Conservation (phyloP, 306 rosid species). For the Senna siamea region DNA sequence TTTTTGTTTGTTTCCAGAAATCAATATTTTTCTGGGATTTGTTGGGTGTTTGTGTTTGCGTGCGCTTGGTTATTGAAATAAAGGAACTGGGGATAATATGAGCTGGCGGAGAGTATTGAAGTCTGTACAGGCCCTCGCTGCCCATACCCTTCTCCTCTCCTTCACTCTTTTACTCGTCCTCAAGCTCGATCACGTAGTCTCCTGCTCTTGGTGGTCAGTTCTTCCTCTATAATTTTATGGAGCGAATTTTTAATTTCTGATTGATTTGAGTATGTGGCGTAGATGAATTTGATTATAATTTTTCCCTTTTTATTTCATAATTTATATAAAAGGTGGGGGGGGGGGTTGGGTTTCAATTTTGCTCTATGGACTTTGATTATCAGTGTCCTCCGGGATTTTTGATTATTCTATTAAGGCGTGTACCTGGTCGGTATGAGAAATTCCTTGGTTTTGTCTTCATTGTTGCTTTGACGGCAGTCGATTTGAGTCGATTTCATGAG, state of each 20-base stretch:
- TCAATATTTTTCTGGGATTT: conserved; percentile 17
- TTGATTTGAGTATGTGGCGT: not conserved
- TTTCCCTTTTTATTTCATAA: not conserved
- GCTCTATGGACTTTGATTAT: conserved; percentile 22
- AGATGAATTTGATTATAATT: not conserved
- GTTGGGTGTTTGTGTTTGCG: not conserved
- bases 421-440: conserved; percentile 24
- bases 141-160: conserved; percentile 77
- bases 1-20: not conserved
- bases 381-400: not conserved
- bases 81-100: conserved; percentile 45
- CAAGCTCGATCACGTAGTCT: conserved; percentile 81
- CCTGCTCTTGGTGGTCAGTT: conserved; percentile 90
- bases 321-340: no score
- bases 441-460: not conserved
- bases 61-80: not conserved
- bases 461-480: no score
- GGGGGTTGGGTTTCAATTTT: conserved; percentile 27
- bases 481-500: conserved; percentile 9
- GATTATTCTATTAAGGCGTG: not conserved
- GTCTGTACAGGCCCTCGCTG: conserved; percentile 79
- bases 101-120: conserved; percentile 95
- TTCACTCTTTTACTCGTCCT: conserved; percentile 87
- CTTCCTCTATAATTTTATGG: conserved; percentile 10
- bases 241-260: not conserved